A percentile compares a stretch with the other conserved stretches of the same genome.
phyloP scores from a whole-genome alignment of 345 rosid genomes.

The Eucalyptus cladocalyx region DNA sequence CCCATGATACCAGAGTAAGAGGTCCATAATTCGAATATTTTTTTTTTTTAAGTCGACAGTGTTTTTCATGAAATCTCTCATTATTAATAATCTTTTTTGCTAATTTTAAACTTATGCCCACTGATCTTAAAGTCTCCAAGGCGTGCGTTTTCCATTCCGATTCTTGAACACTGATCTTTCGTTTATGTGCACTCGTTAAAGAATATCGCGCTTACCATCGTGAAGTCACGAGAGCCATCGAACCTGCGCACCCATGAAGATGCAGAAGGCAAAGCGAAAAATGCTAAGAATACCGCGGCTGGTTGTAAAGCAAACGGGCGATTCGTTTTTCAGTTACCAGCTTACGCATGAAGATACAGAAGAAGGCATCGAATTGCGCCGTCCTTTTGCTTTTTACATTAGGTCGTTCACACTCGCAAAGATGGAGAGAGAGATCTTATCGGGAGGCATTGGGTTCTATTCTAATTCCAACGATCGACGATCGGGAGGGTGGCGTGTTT shows the following conservation, averaged over 20 bases:
- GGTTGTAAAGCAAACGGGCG: neutral
- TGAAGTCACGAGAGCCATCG: neutral
- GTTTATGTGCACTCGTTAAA: neutral
- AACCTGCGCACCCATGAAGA: neutral
- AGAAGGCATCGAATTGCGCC: neutral
- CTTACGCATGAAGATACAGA: neutral
- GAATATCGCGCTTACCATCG: neutral
- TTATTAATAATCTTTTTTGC: neutral
- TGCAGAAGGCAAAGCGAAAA: neutral
- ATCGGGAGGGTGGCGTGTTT: neutral
- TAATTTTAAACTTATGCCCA: neutral
- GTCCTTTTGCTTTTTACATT: neutral
- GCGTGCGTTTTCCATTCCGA: neutral
- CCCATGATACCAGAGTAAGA: fast-evolving
- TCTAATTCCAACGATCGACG: neutral
- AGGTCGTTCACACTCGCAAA: neutral
- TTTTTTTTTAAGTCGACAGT: fast-evolving
- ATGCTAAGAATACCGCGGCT: neutral
- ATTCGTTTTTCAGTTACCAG: neutral
- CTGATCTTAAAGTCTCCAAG: neutral
- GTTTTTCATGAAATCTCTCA: fast-evolving
- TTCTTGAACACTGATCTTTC: neutral
- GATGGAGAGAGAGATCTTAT: neutral
- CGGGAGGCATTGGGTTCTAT: neutral
- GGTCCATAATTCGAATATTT: fast-evolving